Evolutionary conservation across 1,139 yeast species (phyloP).

Genomic region (Geotrichum reessii): DNA sequence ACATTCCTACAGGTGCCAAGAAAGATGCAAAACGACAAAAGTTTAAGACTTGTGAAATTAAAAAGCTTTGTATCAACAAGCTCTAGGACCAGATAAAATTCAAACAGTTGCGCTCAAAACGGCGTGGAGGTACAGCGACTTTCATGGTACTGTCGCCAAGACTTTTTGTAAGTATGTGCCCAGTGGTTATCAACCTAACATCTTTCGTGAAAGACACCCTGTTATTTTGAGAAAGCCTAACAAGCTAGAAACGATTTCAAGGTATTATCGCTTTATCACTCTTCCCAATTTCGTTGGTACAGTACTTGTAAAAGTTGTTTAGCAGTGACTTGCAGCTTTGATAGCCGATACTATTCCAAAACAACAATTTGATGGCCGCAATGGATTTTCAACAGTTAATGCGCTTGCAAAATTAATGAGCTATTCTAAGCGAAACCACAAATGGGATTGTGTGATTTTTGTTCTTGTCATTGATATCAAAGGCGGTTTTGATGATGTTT

Average conservation of each 20-base stretch:
- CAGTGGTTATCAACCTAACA: conserved; percentile 7
- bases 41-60: background rate
- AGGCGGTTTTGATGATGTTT: conserved; percentile 22
- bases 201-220: background rate
- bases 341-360: conserved; percentile 5
- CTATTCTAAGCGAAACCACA: background rate
- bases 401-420: conserved; percentile 10
- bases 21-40: background rate
- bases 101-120: background rate
- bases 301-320: background rate
- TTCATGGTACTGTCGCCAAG: background rate
- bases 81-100: background rate
- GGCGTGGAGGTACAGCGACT: background rate
- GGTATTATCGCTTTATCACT: background rate
- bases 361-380: conserved; percentile 14
- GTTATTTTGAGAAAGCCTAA: conserved; percentile 7
- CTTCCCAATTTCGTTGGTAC: background rate
- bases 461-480: conserved; percentile 16
- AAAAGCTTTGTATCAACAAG: background rate
- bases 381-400: conserved; percentile 19
- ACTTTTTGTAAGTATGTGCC: background rate
- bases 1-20: background rate
- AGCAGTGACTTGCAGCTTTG: background rate
- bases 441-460: background rate
- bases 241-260: background rate